Base-by-base conservation (phyloP, 192 early-diverging fungal species). In the Rhizophagus clarus region DNA sequence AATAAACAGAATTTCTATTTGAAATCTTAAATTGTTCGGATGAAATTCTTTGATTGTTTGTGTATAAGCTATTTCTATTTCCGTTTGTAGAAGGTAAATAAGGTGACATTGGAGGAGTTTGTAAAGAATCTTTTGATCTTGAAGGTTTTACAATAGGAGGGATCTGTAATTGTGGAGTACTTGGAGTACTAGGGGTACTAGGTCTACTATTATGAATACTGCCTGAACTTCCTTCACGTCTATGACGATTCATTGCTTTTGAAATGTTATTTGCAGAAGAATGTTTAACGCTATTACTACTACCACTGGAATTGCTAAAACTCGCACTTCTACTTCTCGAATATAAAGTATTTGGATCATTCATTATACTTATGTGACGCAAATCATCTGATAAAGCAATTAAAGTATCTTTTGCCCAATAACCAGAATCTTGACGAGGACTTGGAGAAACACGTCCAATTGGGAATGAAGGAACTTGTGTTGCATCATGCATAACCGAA, bases 381-480 rank as follows among this genome's bases (percentile, higher is more conserved):
- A 29, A 12, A 72, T 72, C 71, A 26, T 28, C 45, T n/a, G 68
- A 70, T 49, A 72, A 72, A 24, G 71, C 47, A 14, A 12, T 0
- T 29, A 72, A 51, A 29, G 71, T 72, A 28, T 72, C 71, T 49
- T 34, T n/a, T 17, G 71, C 71, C 71, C 71, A 72, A 2, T 37
- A 70, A 24, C 45, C 71, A 24, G 71, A 47, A 17, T 72, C 71
- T 51, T 72, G 71, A 20, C 45, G 22, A 24, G 40, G 71, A 45
- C 12, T 49, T 37, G 71, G 71, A 22, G 71, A 72, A 7, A 51
- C 12, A 49, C 71, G 71, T 15, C 71, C 71, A 45, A 51, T 1
- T 10, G 9, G 29, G 1, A 72, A 15, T 49, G 42, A 34, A 26
- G 70, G 42, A 40, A 40, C 40, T 40, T 40, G 42, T 12, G 11